phyloP scores from a whole-genome alignment of 225 moss, liverwort and hornwort species.

The Marchantia polymorpha region DNA sequence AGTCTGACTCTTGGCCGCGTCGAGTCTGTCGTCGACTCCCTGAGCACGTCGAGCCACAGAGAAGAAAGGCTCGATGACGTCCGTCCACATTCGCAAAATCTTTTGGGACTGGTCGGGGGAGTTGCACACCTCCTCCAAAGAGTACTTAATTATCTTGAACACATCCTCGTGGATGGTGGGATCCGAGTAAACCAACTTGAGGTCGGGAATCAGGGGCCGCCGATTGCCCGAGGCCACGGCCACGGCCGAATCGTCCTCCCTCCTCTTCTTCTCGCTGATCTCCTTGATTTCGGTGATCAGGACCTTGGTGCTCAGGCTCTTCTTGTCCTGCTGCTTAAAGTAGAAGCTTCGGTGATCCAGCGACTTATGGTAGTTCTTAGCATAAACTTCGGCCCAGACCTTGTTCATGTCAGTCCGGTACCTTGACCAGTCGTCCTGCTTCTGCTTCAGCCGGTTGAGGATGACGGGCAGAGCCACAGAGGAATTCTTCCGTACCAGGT shows the following conservation, averaged over 20 bases:
- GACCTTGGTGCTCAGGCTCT: slow-evolving; percentile 75
- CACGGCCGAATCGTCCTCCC: slow-evolving; percentile 65
- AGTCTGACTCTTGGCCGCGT: slow-evolving; percentile 24
- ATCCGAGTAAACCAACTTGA: slow-evolving; percentile 57
- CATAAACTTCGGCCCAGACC: slow-evolving; percentile 93
- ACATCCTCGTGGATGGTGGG: slow-evolving; percentile 72
- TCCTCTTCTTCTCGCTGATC: slow-evolving; percentile 64
- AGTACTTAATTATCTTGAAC: slow-evolving; percentile 80
- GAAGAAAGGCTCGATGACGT: slow-evolving; percentile 66
- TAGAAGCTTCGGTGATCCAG: slow-evolving; percentile 96
- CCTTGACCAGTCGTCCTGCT: slow-evolving; percentile 83
- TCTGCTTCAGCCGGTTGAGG: slow-evolving; percentile 67
- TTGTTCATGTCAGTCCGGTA: slow-evolving; percentile 86
- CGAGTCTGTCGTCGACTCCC: slow-evolving; percentile 43
- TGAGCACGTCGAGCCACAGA: slow-evolving; percentile 51
- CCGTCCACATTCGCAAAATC: slow-evolving; percentile 58
- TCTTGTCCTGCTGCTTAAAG: slow-evolving; percentile 96
- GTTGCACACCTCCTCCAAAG: slow-evolving; percentile 72
- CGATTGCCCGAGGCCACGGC: slow-evolving; percentile 65
- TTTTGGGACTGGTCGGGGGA: slow-evolving; percentile 67
- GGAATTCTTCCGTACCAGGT: slow-evolving; percentile 60
- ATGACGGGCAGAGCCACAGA: slow-evolving; percentile 64
- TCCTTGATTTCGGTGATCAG: slow-evolving; percentile 85
- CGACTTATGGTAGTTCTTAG: slow-evolving; percentile 89
- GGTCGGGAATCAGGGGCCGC: slow-evolving; percentile 55